phyloP scores from a whole-genome alignment of 164 flowering plant species.

The Berberis thunbergii region DNA sequence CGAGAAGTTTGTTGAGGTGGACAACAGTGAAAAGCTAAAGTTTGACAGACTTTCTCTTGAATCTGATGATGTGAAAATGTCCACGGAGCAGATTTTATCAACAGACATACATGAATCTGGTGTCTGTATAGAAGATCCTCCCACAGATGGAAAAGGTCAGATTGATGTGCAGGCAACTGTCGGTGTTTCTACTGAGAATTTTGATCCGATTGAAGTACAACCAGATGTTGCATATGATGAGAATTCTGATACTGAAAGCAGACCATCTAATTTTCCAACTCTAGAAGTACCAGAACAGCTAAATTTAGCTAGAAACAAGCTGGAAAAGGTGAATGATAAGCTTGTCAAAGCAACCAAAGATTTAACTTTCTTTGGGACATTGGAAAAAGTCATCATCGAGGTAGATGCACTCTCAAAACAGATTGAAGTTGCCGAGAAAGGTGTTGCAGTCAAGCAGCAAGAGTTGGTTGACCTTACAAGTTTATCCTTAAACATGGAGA shows the following conservation, averaged over 20 bases:
- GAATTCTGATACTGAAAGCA: conserved; percentile 7
- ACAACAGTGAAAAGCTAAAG: conserved; percentile 15
- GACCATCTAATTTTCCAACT: conserved; percentile 5
- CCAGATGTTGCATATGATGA: background rate
- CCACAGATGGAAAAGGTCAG: conserved; percentile 6
- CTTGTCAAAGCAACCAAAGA: conserved; percentile 35
- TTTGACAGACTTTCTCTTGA: conserved; percentile 3
- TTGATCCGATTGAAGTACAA: too few species aligned
- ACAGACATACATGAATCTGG: conserved; percentile 9
- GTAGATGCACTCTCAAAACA: conserved; percentile 38
- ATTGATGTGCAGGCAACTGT: conserved; percentile 4
- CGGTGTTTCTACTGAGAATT: too few species aligned
- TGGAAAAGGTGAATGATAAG: conserved; percentile 43
- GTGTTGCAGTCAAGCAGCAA: conserved; percentile 31
- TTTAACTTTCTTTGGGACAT: conserved; percentile 22
- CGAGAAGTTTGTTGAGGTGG: conserved; percentile 56
- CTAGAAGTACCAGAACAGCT: conserved; percentile 24
- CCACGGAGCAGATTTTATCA: conserved; percentile 10
- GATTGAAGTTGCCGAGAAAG: conserved; percentile 36
- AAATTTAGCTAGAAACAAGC: conserved; percentile 30
- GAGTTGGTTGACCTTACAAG: conserved; percentile 24
- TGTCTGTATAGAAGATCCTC: conserved; percentile 1
- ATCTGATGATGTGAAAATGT: conserved; percentile 7
- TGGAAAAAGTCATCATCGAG: conserved; percentile 39
- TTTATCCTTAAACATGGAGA: conserved; percentile 29